phyloP scores from a whole-genome alignment of 2,329 filamentous ascomycete genomes.

The Dothideomycetes sp. region DNA sequence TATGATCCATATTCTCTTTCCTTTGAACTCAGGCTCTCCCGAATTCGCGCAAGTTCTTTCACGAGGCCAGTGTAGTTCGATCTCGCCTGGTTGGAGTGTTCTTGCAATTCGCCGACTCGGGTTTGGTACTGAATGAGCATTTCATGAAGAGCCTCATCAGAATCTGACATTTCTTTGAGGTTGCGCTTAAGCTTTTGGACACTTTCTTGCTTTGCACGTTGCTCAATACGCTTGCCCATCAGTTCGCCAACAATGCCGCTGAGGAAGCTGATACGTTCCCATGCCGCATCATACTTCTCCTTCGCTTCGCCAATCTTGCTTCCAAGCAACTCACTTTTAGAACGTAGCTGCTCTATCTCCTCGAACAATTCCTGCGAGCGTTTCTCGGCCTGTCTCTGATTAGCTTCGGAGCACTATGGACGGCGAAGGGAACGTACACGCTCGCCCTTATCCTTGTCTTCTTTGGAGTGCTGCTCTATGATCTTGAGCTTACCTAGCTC shows the following conservation, averaged over 20 bases:
- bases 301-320: constrained; percentile 23
- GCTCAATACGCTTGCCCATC: constrained; percentile 64
- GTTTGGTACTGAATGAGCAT: constrained; percentile 70
- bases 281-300: constrained; percentile 52
- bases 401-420: not conserved
- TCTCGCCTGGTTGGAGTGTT: constrained; percentile 49
- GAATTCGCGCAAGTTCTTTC: constrained; percentile 35
- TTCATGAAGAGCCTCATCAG: constrained; percentile 62
- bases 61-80: constrained; percentile 55
- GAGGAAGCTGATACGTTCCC: constrained; percentile 62
- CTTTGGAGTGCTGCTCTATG: constrained; percentile 65
- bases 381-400: constrained; percentile 42
- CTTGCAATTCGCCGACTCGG: constrained; percentile 52
- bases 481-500: constrained; percentile 63
- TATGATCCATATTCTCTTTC: constrained; percentile 60
- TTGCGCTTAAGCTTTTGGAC: constrained; percentile 59
- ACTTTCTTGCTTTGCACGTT: constrained; percentile 57
- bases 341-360: constrained; percentile 18
- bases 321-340: constrained; percentile 18
- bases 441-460: constrained; percentile 75
- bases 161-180: constrained; percentile 66
- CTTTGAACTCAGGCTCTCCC: constrained; percentile 32
- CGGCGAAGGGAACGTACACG: constrained; percentile 27
- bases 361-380: constrained; percentile 52
- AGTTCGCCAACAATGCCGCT: constrained; percentile 65